These are phyloP conservation scores for Aphanomyces invadans DNA, from an alignment of 352 stramenopile species.

Conservation along the genomic window DNA sequence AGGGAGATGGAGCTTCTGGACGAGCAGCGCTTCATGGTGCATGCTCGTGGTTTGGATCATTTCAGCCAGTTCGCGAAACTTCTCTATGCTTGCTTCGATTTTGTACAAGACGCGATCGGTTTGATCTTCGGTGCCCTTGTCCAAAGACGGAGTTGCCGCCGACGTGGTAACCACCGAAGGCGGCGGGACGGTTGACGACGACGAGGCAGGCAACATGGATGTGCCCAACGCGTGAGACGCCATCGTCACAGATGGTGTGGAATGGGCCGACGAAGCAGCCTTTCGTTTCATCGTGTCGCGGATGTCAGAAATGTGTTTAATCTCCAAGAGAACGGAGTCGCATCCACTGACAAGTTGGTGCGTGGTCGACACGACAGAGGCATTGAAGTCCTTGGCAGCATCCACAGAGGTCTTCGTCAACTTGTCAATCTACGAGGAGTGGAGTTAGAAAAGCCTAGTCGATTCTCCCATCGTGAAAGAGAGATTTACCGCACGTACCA, in stretches of 20 bases:
- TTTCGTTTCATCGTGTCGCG: constrained; percentile 30
- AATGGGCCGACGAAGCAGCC: not conserved
- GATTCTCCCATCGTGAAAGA: constrained; percentile 2
- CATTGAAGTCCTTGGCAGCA: constrained; percentile 79
- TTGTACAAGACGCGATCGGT: constrained; percentile 70
- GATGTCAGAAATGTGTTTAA: constrained; percentile 59
- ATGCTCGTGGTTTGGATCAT: constrained; percentile 78
- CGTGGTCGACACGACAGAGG: constrained; percentile 74
- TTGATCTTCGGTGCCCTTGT: constrained; percentile 64
- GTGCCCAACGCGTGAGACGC: constrained; percentile 10
- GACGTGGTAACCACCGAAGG: not conserved
- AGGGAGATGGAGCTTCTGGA: constrained; percentile 63
- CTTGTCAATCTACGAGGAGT: constrained; percentile 43
- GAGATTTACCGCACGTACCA: constrained; percentile 37
- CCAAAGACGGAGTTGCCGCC: constrained; percentile 28
- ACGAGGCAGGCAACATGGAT: constrained; percentile 12
- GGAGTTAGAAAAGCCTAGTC: no score
- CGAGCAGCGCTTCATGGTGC: constrained; percentile 70
- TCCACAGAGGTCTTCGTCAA: constrained; percentile 63
- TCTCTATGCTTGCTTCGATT: constrained; percentile 61
- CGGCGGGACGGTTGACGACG: not conserved
- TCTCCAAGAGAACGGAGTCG: constrained; percentile 59
- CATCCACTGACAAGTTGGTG: constrained; percentile 70
- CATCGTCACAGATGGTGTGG: not conserved
- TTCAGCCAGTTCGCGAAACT: constrained; percentile 64